Base-by-base conservation (phyloP, 192 early-diverging fungal genomes). In the Endogone sp. region DNA sequence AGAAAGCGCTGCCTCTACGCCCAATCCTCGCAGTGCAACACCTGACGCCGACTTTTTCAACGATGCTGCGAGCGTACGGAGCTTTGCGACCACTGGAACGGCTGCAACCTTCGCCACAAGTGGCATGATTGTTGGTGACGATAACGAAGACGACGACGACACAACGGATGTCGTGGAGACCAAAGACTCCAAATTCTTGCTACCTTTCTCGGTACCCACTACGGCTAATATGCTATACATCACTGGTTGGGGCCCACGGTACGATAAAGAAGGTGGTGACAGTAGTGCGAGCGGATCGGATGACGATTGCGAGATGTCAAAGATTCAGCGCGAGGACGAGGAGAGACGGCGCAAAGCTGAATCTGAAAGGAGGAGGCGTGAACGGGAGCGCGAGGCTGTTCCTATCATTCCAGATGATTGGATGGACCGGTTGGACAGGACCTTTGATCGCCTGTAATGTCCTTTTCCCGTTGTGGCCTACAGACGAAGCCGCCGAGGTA, bases 181-280 rank as follows among this genome's bases (percentile, higher is more conserved):
- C 57, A 70, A 82, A 24, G 88, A 89, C 61, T 78, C 85, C 0
- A 65, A 66, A 9, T 84, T 82, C 57, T 72, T 83, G 61, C 62
- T 86, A 30, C 85, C 88, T 64, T 89, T 89, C 72, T 81, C 85
- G 8, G 77, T 89, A 37, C 88, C 88, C 2, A 89, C 85, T 2
- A 79, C 82, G 59, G 78, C 78, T 56, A 80, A 82, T 13, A 73
- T 49, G 37, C 37, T 49, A 1, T 49, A 49, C 37, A 49, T 49
- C 37, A 49, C 37, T 49, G 37, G 37, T 11, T 49, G 37, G 37
- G 37, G 37, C 9, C 37, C 37, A 49, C 37, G 37, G 16, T 49
- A 49, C 37, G 37, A 49, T 6, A 49, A 49, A 49, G 37, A 49
- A 49, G 37, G 37, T 16, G 37, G 37, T 16, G 37, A 49, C 37